A percentile compares a stretch with the other conserved stretches of the same genome.
Evolutionary conservation across 2,329 filamentous ascomycete genomes (phyloP).

Genomic region (Ceratocystis albifundus): DNA sequence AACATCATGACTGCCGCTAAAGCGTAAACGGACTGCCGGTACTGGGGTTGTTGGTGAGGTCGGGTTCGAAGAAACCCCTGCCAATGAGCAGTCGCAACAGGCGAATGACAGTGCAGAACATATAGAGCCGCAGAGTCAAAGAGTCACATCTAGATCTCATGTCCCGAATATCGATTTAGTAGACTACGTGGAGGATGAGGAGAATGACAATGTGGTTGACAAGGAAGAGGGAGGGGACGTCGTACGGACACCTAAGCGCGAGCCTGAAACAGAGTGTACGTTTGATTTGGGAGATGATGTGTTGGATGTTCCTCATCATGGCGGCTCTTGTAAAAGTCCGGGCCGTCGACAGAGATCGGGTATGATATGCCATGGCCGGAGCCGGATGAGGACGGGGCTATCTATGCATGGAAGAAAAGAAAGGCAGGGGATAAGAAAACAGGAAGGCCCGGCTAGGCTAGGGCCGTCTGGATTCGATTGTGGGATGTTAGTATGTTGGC

Average conservation of each 20-base stretch:
- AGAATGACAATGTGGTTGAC: not conserved
- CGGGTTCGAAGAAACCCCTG: too few species aligned
- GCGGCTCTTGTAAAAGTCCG: not conserved
- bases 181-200: slow-evolving; percentile 2
- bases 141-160: too few species aligned
- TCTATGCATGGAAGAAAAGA: not conserved
- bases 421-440: too few species aligned
- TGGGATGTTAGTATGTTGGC: not conserved
- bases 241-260: not conserved
- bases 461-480: too few species aligned
- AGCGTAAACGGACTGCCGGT: slow-evolving; percentile 1
- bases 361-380: not conserved
- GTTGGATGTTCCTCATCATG: not conserved
- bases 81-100: too few species aligned
- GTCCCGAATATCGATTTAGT: slow-evolving; percentile 1
- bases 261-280: not conserved
- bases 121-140: too few species aligned
- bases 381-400: slow-evolving; percentile 19
- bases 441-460: too few species aligned
- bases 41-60: too few species aligned
- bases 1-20: slow-evolving; percentile 9
- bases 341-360: not conserved
- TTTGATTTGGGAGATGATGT: not conserved
- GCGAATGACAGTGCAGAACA: too few species aligned
- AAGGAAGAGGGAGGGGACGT: not conserved